Conservation (phyloP, 1,139 yeast genomes). For the Candida glucosophila region DNA sequence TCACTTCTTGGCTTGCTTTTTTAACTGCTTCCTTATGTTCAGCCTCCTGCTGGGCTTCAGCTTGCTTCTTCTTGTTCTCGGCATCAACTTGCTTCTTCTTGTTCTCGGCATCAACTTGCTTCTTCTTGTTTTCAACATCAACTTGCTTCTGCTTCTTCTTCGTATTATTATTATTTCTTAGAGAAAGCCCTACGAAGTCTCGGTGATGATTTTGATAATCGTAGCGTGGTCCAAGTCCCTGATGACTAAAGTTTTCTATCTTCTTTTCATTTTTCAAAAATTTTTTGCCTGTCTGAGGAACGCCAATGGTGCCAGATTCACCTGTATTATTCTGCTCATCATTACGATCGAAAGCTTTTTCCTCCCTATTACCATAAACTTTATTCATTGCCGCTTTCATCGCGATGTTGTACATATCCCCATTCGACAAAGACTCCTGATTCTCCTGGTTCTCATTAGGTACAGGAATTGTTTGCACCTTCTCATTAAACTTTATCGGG, state of each 20-base stretch:
- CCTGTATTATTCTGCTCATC: no score
- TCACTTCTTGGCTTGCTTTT: slow-evolving; percentile 10
- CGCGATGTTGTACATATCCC: slow-evolving; percentile 27
- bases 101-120: slow-evolving; percentile 2
- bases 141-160: slow-evolving; percentile 8
- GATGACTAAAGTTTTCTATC: slow-evolving; percentile 9
- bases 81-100: slow-evolving; percentile 1
- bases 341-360: slow-evolving; percentile 2
- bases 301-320: neutral
- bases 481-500: slow-evolving; percentile 33
- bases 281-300: slow-evolving; percentile 2
- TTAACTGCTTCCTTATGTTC: slow-evolving; percentile 11
- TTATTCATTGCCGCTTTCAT: slow-evolving; percentile 32
- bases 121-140: slow-evolving; percentile 5
- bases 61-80: slow-evolving; percentile 19
- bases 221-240: slow-evolving; percentile 23
- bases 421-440: slow-evolving; percentile 6
- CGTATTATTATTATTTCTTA: slow-evolving; percentile 27
- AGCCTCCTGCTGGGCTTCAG: slow-evolving; percentile 26
- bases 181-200: slow-evolving; percentile 29
- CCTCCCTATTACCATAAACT: slow-evolving; percentile 25
- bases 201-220: slow-evolving; percentile 30
- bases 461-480: slow-evolving; percentile 32
- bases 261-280: slow-evolving; percentile 7
- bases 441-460: slow-evolving; percentile 7